These are phyloP conservation scores for Cyberlindnera veronae DNA, from an alignment of 805 yeast species.

Conservation along the genomic window DNA sequence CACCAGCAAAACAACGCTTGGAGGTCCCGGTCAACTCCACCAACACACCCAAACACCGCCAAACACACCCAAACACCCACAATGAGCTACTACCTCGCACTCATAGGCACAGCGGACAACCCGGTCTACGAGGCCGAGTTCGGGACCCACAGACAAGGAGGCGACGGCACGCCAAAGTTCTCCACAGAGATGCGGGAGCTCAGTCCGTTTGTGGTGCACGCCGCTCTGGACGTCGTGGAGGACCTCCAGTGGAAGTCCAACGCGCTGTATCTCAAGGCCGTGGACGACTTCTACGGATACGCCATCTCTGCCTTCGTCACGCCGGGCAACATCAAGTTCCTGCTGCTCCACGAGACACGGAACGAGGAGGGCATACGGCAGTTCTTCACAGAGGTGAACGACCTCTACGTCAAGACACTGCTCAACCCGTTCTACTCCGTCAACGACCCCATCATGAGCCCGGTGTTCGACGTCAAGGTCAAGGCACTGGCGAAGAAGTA, in stretches of 20 bases:
- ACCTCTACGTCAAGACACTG: constrained; percentile 78
- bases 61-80: constrained; percentile 7
- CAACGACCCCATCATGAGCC: constrained; percentile 70
- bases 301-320: constrained; percentile 82
- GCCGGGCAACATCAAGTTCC: constrained; percentile 79
- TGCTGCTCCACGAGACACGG: constrained; percentile 58
- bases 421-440: constrained; percentile 83
- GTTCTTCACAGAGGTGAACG: constrained; percentile 82
- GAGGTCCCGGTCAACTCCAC: neutral
- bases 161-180: constrained; percentile 56
- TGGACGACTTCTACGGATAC: constrained; percentile 84
- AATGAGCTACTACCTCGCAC: constrained; percentile 85
- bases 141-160: constrained; percentile 65
- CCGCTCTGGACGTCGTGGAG: constrained; percentile 88
- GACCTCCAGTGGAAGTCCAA: constrained; percentile 79
- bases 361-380: constrained; percentile 76
- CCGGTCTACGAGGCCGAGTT: constrained; percentile 88
- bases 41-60: neutral
- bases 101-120: constrained; percentile 80
- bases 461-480: constrained; percentile 73
- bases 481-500: constrained; percentile 72
- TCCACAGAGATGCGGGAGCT: constrained; percentile 71
- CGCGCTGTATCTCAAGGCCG: constrained; percentile 63
- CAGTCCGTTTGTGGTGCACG: constrained; percentile 83
- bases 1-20: neutral